phyloP scores from a whole-genome alignment of 768 basidiomycete species.

The Mycena indigotica region DNA sequence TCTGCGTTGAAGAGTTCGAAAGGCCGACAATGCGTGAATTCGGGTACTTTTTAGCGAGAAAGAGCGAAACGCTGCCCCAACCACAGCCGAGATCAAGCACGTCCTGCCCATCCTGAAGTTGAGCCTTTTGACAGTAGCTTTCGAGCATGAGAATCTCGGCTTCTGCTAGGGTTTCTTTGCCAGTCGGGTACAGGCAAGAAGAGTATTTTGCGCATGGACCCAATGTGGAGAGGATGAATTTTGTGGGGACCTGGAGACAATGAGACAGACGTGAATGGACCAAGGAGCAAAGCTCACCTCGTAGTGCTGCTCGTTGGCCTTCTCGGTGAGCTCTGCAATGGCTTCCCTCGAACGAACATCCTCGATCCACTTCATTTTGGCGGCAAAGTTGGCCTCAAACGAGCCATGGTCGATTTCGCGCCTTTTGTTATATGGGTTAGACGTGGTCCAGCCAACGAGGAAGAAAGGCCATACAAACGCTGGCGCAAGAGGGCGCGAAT shows the following conservation, averaged over 20 bases:
- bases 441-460: no score
- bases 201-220: slow-evolving; percentile 71
- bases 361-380: slow-evolving; percentile 70
- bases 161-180: slow-evolving; percentile 58
- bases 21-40: slow-evolving; percentile 61
- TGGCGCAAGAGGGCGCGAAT: slow-evolving; percentile 37
- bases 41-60: slow-evolving; percentile 72
- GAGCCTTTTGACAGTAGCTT: slow-evolving; percentile 66
- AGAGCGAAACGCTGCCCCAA: slow-evolving; percentile 73
- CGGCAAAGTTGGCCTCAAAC: slow-evolving; percentile 60
- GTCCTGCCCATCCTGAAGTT: slow-evolving; percentile 59
- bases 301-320: slow-evolving; percentile 78
- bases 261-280: neutral
- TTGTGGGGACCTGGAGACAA: slow-evolving; percentile 50
- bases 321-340: slow-evolving; percentile 64
- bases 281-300: slow-evolving; percentile 45
- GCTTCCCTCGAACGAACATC: slow-evolving; percentile 48
- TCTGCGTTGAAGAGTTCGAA: slow-evolving; percentile 72
- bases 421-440: no score
- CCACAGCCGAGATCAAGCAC: slow-evolving; percentile 74
- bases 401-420: slow-evolving; percentile 63
- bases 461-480: slow-evolving; percentile 48
- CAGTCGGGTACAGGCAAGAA: slow-evolving; percentile 64
- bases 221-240: slow-evolving; percentile 66
- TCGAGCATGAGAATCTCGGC: slow-evolving; percentile 69